Conservation (phyloP, 306 rosid genomes). For the Notholithocarpus densiflorus region DNA sequence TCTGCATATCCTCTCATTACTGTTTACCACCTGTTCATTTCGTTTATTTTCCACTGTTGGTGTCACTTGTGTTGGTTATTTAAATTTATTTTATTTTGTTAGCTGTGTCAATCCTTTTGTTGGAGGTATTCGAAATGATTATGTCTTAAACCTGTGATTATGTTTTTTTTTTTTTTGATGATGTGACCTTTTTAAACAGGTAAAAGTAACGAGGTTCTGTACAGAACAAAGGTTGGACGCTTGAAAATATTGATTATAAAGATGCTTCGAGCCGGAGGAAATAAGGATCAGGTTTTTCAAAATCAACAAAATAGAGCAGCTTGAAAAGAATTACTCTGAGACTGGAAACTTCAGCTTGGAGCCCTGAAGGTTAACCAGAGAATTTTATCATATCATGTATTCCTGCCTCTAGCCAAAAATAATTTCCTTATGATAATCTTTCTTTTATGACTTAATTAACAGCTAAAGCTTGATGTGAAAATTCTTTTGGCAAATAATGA, state of each 20-base stretch:
- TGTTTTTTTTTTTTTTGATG: too few relatives aligned
- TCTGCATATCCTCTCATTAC: neutral
- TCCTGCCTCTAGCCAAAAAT: slow-evolving; percentile 1
- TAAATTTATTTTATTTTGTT: neutral
- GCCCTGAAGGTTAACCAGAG: slow-evolving; percentile 32
- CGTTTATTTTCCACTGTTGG: neutral
- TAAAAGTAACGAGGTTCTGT: slow-evolving; percentile 66
- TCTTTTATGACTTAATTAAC: neutral
- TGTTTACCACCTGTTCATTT: neutral
- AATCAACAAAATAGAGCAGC: slow-evolving; percentile 70
- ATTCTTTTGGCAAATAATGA: slow-evolving; percentile 11
- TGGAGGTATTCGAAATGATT: neutral
- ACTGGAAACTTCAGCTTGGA: slow-evolving; percentile 49
- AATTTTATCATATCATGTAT: neutral
- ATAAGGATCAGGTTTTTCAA: slow-evolving; percentile 78
- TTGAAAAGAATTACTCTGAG: slow-evolving; percentile 45
- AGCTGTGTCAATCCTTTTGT: neutral
- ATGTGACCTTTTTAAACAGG: slow-evolving; percentile 33
- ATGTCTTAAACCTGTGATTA: neutral
- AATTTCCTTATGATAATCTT: slow-evolving; percentile 11
- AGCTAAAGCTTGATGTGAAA: neutral
- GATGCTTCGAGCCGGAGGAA: slow-evolving; percentile 68
- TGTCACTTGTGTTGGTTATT: neutral
- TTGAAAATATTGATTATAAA: slow-evolving; percentile 65
- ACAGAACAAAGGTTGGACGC: slow-evolving; percentile 75